Evolutionary conservation across 2,329 filamentous ascomycete genomes (phyloP), one percentile per base, ranked within the genome.

Genomic region (Colletotrichum coccodes): DNA sequence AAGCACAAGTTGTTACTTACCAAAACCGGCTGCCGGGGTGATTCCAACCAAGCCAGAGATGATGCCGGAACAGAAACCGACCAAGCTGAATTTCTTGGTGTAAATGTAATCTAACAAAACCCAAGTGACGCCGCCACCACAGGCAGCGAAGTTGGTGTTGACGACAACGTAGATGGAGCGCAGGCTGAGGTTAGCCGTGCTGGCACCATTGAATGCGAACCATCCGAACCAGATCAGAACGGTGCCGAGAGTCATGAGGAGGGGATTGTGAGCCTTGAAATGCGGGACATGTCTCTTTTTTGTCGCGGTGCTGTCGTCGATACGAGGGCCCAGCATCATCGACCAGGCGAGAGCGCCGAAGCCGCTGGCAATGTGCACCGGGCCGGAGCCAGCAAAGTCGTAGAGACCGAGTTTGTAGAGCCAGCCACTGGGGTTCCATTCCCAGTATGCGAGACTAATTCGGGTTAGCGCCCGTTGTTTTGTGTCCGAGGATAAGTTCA

Each of bases 31-130:
- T 3, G 91, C 92, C 6, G 94, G 92, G 9, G 94, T 96, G 62
- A 96, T 96, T 72, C 94, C 93, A 40, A 97, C 94, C 26, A 97
- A 89, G 60, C 94, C 93, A 32, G 93, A 92, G 77, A 98, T 95
- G 73, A 90, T 91, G 70, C 95, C 95, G 44, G 94, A 96, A 85
- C 94, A 96, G 92, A 95, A 95, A 0, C 85, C 85, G 4, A 87
- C 80, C 58, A 87, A 80, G 53, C 81, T 84, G 75, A 87, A 88
- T 72, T 83, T 83, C 21, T 78, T 73, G 44, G 76, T 82, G 71
- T 84, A 79, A 47, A 84, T 63, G 69, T 87, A 87, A 52, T 89
- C 87, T 0, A 89, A 81, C 2, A 86, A 61, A 0, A 82, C 82
- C 86, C 87, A 90, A 6, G 82, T 82, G 3, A 89, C 76, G 2